A percentile compares a stretch with the other conserved stretches of the same genome.
These are phyloP conservation scores for Bondarzewia mesenterica DNA, from an alignment of 1,284 basidiomycete species.

Conservation along the genomic window DNA sequence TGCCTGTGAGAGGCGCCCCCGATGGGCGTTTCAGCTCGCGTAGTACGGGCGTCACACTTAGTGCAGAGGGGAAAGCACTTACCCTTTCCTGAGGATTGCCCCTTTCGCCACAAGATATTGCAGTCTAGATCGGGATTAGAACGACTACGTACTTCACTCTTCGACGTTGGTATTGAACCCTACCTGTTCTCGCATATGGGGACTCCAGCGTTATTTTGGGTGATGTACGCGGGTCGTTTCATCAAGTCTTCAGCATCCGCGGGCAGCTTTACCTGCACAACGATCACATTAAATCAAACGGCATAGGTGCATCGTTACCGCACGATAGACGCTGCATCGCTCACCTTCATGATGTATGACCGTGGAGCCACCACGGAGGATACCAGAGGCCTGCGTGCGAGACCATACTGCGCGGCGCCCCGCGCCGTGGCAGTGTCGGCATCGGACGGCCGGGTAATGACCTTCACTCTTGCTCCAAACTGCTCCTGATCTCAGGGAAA, in stretches of 20 bases:
- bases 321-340: slow-evolving; percentile 1
- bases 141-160: slow-evolving; percentile 15
- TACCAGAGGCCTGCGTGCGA: slow-evolving; percentile 63
- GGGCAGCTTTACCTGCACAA: slow-evolving; percentile 65
- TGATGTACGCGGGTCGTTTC: slow-evolving; percentile 77
- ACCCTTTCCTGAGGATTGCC: slow-evolving; percentile 77
- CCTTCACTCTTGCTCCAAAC: slow-evolving; percentile 54
- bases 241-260: slow-evolving; percentile 72
- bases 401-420: slow-evolving; percentile 78
- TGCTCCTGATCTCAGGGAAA: slow-evolving; percentile 36
- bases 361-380: slow-evolving; percentile 72
- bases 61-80: slow-evolving; percentile 12
- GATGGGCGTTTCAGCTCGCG: slow-evolving; percentile 13
- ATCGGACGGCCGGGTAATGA: slow-evolving; percentile 72
- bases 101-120: slow-evolving; percentile 80
- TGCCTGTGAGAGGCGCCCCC: too few relatives aligned
- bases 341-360: slow-evolving; percentile 77
- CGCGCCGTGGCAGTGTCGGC: slow-evolving; percentile 78
- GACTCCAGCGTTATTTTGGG: slow-evolving; percentile 62
- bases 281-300: background rate
- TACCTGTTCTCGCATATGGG: slow-evolving; percentile 78
- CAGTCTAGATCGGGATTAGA: slow-evolving; percentile 35
- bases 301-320: background rate
- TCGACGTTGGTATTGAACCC: slow-evolving; percentile 1
- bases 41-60: slow-evolving; percentile 2